phyloP scores from a whole-genome alignment of 768 basidiomycete genomes.

The Amyloporia xantha region DNA sequence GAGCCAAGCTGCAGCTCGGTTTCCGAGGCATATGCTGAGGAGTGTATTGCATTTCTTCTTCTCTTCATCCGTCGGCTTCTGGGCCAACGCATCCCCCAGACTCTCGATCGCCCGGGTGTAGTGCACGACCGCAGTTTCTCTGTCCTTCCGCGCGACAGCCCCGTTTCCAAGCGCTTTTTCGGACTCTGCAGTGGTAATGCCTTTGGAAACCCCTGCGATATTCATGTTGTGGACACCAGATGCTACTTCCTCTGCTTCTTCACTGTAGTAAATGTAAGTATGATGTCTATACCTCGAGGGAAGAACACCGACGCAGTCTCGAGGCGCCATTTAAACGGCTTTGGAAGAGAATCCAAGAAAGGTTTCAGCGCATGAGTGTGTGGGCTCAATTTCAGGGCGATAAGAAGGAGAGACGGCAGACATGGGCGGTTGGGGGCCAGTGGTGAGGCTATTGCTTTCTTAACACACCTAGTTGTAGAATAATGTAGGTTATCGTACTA shows the following conservation, averaged over 20 bases:
- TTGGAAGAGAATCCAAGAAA: conserved; percentile 34
- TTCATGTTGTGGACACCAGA: conserved; percentile 26
- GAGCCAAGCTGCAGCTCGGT: conserved; percentile 28
- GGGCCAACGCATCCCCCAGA: conserved; percentile 18
- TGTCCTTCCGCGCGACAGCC: conserved; percentile 25
- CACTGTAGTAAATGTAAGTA: conserved; percentile 1
- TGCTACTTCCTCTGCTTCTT: conserved; percentile 26
- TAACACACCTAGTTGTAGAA: conserved; percentile 23
- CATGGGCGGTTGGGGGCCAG: conserved; percentile 23
- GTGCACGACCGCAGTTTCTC: conserved; percentile 21
- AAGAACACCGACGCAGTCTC: not conserved
- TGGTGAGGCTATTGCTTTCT: conserved; percentile 27
- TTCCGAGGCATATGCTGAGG: conserved; percentile 26
- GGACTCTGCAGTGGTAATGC: conserved; percentile 21
- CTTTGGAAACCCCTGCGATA: conserved; percentile 17
- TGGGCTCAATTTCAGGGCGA: conserved; percentile 25
- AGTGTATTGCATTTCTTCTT: conserved; percentile 20
- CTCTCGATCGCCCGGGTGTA: conserved; percentile 26
- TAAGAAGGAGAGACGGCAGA: conserved; percentile 24
- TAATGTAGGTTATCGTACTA: not conserved
- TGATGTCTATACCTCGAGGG: not conserved
- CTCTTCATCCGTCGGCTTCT: conserved; percentile 24
- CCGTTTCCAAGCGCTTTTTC: conserved; percentile 17
- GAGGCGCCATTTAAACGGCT: conserved; percentile 21
- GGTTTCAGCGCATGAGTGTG: conserved; percentile 24